Base-by-base conservation (phyloP, 2,329 filamentous ascomycete species). In the Pseudogymnoascus verrucosus region DNA sequence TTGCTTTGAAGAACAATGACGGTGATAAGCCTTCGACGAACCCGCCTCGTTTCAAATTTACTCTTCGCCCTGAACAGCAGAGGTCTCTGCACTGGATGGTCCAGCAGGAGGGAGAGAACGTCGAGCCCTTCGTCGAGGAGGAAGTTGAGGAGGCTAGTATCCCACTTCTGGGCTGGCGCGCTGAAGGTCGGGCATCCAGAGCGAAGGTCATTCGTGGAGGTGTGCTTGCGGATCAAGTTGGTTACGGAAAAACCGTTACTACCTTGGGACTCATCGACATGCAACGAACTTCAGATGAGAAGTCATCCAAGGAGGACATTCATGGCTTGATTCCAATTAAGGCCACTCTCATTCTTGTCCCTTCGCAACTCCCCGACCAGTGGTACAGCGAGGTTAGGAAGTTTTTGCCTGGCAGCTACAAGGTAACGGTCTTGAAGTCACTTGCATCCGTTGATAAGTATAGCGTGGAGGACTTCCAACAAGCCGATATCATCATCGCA, bases 221-320 rank as follows among this genome's bases (percentile, higher is more conserved):
- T 4, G 78, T 89, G 16, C 76, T 88, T 36, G 85, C 85, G 1
- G 85, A 88, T 68, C 78, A 84, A 51, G 84, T 88, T 36, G 86
- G 84, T 0, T 89, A 86, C 69, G 87, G 87, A 0, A 89, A 90
- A 69, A 89, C 87, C 0, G 80, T 85, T 1, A 80, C 82, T 0
- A 80, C 80, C 1, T 76, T 89, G 11, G 84, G 78, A 0, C 72
- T 89, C 7, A 79, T 88, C 31, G 76, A 83, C 37, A 72, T 74
- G 3, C 44, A 65, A n/a, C 31, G 31, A 19, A n/a, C 39, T 5
- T 34, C 40, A 10, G 67, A 65, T 47, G n/a, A 42, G 19, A 19
- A 60, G 4, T 16, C 36, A 21, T 28, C 36, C 2, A 31, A 19
- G 6, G 62, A 62, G 5, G n/a, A 21, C 10, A n/a, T 36, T 3